Evolutionary conservation across 129 eudicot species (phyloP).

Genomic region (Oenanthe sinensis): DNA sequence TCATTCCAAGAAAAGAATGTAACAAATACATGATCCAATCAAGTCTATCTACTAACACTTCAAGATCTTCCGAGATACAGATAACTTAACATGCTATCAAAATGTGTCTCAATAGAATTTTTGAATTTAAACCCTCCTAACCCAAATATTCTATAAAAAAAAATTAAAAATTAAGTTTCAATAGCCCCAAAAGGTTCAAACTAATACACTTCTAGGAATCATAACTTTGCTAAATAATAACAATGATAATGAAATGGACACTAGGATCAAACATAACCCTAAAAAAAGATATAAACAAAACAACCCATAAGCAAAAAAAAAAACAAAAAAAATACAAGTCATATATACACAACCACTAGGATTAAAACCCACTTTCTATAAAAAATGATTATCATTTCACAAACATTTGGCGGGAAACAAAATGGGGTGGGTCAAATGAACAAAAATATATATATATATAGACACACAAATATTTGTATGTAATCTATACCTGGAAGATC

Average conservation of each 20-base stretch:
- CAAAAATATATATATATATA: not conserved
- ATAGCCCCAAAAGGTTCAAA: too few species aligned
- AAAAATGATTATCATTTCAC: not conserved
- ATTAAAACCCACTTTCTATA: not conserved
- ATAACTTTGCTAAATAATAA: too few species aligned
- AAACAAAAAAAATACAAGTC: not conserved
- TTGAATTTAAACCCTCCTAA: not conserved
- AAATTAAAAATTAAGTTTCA: too few species aligned
- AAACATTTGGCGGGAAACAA: not conserved
- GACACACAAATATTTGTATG: too few species aligned
- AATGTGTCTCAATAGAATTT: not conserved
- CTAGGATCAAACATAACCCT: too few species aligned
- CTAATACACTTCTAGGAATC: too few species aligned
- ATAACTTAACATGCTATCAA: not conserved
- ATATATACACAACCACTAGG: not conserved
- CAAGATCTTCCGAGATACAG: not conserved
- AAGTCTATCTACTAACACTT: not conserved
- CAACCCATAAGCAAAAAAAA: too few species aligned
- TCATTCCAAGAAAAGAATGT: not conserved
- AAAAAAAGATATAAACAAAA: too few species aligned
- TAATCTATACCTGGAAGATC: constrained; percentile 46
- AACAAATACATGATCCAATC: not conserved
- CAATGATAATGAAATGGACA: too few species aligned
- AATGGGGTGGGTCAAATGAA: not conserved
- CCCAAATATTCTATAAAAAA: too few species aligned